Evolutionary conservation across 2,329 filamentous ascomycete species (phyloP).

Genomic region (Diaporthe ampelina): DNA sequence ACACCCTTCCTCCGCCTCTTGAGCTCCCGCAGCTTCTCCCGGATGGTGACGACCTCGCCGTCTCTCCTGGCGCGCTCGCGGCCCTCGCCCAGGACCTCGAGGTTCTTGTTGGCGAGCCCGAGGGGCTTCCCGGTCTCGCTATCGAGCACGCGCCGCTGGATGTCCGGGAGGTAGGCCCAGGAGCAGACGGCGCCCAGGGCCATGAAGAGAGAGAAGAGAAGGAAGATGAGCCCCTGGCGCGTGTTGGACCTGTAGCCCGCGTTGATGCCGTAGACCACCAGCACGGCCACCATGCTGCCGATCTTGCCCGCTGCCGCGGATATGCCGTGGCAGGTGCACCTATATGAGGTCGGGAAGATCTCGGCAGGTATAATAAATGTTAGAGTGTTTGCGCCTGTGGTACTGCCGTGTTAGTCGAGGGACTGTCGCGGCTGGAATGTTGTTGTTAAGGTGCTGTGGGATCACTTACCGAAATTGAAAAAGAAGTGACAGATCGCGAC

Average conservation of each 20-base stretch:
- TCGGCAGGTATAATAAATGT: conserved; percentile 76
- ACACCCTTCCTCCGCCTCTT: conserved; percentile 49
- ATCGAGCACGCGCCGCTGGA: conserved; percentile 56
- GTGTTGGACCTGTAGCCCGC: conserved; percentile 56
- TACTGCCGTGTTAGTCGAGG: neutral
- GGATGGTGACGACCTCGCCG: conserved; percentile 60
- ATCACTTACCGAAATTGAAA: conserved; percentile 65
- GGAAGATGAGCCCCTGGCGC: conserved; percentile 64
- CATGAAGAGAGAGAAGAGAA: conserved; percentile 65
- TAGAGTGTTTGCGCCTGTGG: conserved; percentile 69
- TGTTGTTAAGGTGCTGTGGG: neutral
- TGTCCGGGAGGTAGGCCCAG: conserved; percentile 66
- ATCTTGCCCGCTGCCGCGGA: conserved; percentile 72
- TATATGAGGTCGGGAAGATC: conserved; percentile 74
- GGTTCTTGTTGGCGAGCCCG: conserved; percentile 60
- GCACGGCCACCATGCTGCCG: conserved; percentile 66
- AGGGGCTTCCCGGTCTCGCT: conserved; percentile 49
- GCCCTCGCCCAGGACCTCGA: conserved; percentile 66
- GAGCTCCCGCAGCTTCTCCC: conserved; percentile 58
- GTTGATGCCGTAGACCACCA: conserved; percentile 66
- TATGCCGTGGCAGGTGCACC: conserved; percentile 73
- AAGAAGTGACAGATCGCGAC: conserved; percentile 68
- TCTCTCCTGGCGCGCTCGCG: conserved; percentile 58
- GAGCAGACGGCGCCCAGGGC: conserved; percentile 63
- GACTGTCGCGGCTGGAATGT: neutral